Percentiles rank a stretch among this genome's conserved stretches.
Evolutionary conservation across 179 eudicot genomes (phyloP).

Genomic region (Heliamphora ciliata): DNA sequence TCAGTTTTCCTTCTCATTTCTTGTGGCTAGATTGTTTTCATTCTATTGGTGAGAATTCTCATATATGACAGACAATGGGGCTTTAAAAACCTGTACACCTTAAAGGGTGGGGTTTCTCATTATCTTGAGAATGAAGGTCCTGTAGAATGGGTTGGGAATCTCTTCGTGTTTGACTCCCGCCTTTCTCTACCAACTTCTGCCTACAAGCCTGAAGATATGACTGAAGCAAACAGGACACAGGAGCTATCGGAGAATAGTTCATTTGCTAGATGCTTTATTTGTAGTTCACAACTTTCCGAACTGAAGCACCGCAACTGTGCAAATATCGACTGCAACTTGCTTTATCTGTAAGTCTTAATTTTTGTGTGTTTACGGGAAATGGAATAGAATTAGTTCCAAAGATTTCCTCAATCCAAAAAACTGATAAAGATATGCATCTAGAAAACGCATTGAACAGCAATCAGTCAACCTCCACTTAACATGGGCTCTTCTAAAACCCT

Average conservation of each 20-base stretch:
- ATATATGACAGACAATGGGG: slow-evolving; percentile 57
- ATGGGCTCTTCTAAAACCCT: neutral
- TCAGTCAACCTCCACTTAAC: neutral
- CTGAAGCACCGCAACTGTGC: slow-evolving; percentile 95
- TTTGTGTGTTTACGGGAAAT: neutral
- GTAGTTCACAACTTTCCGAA: slow-evolving; percentile 65
- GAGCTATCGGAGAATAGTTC: slow-evolving; percentile 25
- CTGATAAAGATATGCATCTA: slow-evolving; percentile 1
- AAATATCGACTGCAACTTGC: slow-evolving; percentile 93
- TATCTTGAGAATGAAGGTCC: slow-evolving; percentile 82
- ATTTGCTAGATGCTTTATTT: slow-evolving; percentile 76
- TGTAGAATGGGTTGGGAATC: slow-evolving; percentile 76
- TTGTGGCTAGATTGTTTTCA: neutral
- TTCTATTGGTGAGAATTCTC: slow-evolving; percentile 4
- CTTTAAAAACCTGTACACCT: slow-evolving; percentile 72
- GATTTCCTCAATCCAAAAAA: neutral
- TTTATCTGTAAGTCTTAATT: slow-evolving; percentile 66
- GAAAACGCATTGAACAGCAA: neutral
- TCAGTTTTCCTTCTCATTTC: neutral
- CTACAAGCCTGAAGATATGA: slow-evolving; percentile 41
- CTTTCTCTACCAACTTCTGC: slow-evolving; percentile 84
- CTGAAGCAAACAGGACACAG: slow-evolving; percentile 28
- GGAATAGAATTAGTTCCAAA: neutral
- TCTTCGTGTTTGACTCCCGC: slow-evolving; percentile 89
- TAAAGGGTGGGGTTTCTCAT: slow-evolving; percentile 86